Evolutionary conservation across 768 basidiomycete species (phyloP).

Genomic region (Amanita inopinata): DNA sequence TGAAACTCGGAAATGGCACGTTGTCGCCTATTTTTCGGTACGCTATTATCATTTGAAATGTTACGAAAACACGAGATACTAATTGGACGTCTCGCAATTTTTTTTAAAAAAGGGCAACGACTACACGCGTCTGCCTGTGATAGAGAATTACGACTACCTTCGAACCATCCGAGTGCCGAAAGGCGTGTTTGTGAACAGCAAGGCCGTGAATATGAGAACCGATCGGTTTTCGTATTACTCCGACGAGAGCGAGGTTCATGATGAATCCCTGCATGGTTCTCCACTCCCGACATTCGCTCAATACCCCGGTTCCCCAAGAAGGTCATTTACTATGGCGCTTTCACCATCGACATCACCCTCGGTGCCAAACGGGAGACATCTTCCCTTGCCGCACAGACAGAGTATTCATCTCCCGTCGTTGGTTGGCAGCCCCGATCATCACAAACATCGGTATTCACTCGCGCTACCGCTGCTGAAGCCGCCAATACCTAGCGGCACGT

Average conservation of each 20-base stretch:
- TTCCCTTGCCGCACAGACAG: constrained; percentile 3
- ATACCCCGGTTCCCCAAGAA: constrained; percentile 13
- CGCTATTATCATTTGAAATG: not conserved
- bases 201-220: constrained; percentile 31
- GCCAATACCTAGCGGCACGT: constrained; percentile 11
- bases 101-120: constrained; percentile 51
- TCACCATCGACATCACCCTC: constrained; percentile 11
- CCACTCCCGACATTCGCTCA: constrained; percentile 14
- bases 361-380: constrained; percentile 4
- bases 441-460: constrained; percentile 14
- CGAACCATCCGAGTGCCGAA: constrained; percentile 56
- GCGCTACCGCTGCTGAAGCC: constrained; percentile 19
- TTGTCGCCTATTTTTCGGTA: constrained; percentile 70
- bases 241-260: constrained; percentile 33
- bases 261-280: constrained; percentile 17
- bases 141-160: constrained; percentile 70
- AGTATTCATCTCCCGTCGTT: constrained; percentile 20
- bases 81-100: too few species aligned
- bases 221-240: constrained; percentile 37
- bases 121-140: constrained; percentile 57
- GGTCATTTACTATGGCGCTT: constrained; percentile 9
- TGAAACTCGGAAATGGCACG: constrained; percentile 68
- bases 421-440: constrained; percentile 6
- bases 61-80: too few species aligned
- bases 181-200: constrained; percentile 67